Conservation (phyloP, 306 rosid species). For the Gastrolobium villosum region DNA sequence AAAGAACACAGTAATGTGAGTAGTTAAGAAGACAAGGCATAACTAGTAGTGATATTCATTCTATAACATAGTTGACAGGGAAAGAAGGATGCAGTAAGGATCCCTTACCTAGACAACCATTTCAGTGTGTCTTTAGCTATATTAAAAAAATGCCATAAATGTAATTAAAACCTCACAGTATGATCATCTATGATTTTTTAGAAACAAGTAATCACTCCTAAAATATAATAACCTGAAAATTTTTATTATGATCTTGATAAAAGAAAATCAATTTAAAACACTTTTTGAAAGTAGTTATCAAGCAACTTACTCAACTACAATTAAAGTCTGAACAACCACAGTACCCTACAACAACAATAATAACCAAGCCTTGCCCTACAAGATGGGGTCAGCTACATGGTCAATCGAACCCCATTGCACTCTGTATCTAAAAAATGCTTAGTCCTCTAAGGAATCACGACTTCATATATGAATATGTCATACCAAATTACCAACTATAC, state of each 20-base stretch:
- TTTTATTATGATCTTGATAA: slow-evolving; percentile 25
- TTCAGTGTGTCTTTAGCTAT: background rate
- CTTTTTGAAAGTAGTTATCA: background rate
- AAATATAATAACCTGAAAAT: slow-evolving; percentile 14
- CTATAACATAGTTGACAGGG: slow-evolving; percentile 11
- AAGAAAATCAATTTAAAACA: slow-evolving; percentile 31
- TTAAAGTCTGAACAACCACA: background rate
- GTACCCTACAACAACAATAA: slow-evolving; percentile 19
- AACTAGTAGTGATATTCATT: slow-evolving; percentile 1
- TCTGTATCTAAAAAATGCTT: background rate
- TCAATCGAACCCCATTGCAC: background rate
- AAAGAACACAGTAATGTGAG: background rate
- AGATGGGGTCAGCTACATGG: slow-evolving; percentile 14
- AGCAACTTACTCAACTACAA: slow-evolving; percentile 23
- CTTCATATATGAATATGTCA: background rate
- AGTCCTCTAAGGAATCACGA: slow-evolving; percentile 12
- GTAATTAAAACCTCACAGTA: slow-evolving; percentile 21
- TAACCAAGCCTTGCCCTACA: background rate
- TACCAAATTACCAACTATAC: too few relatives aligned
- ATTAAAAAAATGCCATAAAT: slow-evolving; percentile 21
- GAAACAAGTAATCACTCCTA: slow-evolving; percentile 24
- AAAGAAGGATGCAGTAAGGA: slow-evolving; percentile 15
- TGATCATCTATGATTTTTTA: slow-evolving; percentile 2
- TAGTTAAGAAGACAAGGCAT: slow-evolving; percentile 6
- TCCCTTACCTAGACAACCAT: background rate